Conservation (phyloP, 129 eudicot species). For the Chrysanthemum lavandulifolium region DNA sequence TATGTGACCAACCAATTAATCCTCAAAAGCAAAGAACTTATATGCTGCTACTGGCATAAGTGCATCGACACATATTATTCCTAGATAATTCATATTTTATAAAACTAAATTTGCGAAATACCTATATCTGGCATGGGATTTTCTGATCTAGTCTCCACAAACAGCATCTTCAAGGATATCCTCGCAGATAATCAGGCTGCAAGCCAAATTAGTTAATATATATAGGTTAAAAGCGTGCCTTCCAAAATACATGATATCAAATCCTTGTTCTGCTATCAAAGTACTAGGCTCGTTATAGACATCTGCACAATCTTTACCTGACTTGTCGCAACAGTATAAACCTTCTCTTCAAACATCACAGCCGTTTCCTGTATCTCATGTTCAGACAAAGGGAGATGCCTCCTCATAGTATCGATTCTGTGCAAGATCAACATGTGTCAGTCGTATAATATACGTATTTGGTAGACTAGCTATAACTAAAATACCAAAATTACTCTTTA, state of each 20-base stretch:
- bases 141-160: conserved; percentile 73
- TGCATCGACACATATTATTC: no score
- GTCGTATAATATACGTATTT: neutral
- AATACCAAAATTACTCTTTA: no score
- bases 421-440: conserved; percentile 19
- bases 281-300: neutral
- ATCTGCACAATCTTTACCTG: conserved; percentile 34
- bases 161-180: conserved; percentile 73
- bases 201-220: conserved; percentile 15
- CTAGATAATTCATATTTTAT: no score
- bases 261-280: neutral
- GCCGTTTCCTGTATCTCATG: conserved; percentile 65
- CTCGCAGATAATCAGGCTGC: conserved; percentile 82
- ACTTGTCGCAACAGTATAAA: conserved; percentile 66
- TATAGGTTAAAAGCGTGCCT: conserved; percentile 6
- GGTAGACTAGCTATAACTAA: no score
- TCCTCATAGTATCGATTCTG: conserved; percentile 71
- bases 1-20: no score
- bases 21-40: no score
- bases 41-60: no score
- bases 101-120: conserved; percentile 3
- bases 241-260: conserved; percentile 8
- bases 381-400: conserved; percentile 79
- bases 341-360: conserved; percentile 70
- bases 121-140: conserved; percentile 67